Base-by-base conservation (phyloP, 139 green algal species). In the Eudorina sp. region DNA sequence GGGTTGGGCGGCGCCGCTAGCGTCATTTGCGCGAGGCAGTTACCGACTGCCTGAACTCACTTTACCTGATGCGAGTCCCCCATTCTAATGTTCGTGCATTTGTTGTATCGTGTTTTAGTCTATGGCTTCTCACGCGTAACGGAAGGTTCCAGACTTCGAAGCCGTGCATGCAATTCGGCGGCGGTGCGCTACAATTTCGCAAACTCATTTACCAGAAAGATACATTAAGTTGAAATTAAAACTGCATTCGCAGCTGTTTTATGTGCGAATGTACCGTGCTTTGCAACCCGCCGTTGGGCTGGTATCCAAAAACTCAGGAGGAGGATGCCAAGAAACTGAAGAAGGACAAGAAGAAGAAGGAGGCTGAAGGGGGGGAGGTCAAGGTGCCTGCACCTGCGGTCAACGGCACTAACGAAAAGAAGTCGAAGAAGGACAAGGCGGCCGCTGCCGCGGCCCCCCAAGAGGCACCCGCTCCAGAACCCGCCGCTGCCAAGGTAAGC, bases 391-490 rank as follows among this genome's bases (percentile, higher is more conserved):
- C 13, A 5, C 36, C 36, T 4, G 68, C 9, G 40, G 70, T 11
- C 13, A 23, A 16, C 23, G 18, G 41, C 70, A 41, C 53, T 45
- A 82, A 45, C 2, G 74, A 29, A n/a, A 82, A 82, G 74, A 79
- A 79, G 70, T 14, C 7, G 27, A 82, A 83, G 53, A 84, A 84
- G 34, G 77, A 84, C 19, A 84, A 84, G 51, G 53, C 72, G 77
- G 51, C 53, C 5, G 58, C 75, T 23, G 77, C 53, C 51, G 75
- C 75, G 13, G 77, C 36, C 8, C 11, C 31, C 29, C 6, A 6
- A 66, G 55, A 66, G 55, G 23, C 55, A 27, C 23, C 6, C 55
- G 23, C 11, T 29, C 3, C 62, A 40, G 62, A 72, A 3, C 27
- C 19, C 36, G 62, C 62, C 4, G 62, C 62, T 72, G 27, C 62